Base-by-base conservation (phyloP, 2,329 filamentous ascomycete species). In the Aspergillus tubingensis region DNA sequence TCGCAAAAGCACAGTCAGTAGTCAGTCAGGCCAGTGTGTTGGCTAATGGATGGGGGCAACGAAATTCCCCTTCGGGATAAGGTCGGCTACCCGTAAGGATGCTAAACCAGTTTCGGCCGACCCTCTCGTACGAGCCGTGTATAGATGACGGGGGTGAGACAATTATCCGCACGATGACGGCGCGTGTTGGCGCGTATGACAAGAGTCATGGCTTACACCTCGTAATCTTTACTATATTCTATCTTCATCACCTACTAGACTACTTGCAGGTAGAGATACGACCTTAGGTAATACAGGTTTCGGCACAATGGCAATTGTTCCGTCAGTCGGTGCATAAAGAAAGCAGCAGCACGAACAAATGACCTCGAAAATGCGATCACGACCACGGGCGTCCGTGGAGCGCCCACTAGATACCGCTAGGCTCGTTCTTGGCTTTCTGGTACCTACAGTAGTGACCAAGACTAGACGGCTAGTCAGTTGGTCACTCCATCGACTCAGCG, bases 371-470 rank as follows among this genome's bases (percentile, higher is more conserved):
- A 41, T 53, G 38, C 32, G 51, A 41, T 53, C 32, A 11, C 30
- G 51, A 36, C 32, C 23, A 27, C 25, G 39, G 52, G n/a, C 23
- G 30, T 51, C 27, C 38, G 39, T 54, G 52, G 52, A 43, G 52
- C 52, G 13, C 54, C 43, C 51, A 59, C 55, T 61, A 63, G 39
- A 54, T 58, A 55, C 58, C 56, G 36, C 50, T 58, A 51, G 57
- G 54, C 41, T 47, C 13, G 44, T 32, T 62, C 62, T 64, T 64
- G 62, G 62, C 62, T 62, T 36, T 54, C 63, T 69, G 65, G 72
- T 74, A 73, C 72, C 71, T 74, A 73, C 72, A 72, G 70, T 73
- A 74, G 71, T 64, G 65, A 63, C 38, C 64, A 27, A 58, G 61
- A 44, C 49, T 50, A 57, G 32, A 41, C 15, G 53, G 38, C 62